Conservation (phyloP, 2,329 filamentous ascomycete genomes). For the Arthrobotrys pseudoclavata region DNA sequence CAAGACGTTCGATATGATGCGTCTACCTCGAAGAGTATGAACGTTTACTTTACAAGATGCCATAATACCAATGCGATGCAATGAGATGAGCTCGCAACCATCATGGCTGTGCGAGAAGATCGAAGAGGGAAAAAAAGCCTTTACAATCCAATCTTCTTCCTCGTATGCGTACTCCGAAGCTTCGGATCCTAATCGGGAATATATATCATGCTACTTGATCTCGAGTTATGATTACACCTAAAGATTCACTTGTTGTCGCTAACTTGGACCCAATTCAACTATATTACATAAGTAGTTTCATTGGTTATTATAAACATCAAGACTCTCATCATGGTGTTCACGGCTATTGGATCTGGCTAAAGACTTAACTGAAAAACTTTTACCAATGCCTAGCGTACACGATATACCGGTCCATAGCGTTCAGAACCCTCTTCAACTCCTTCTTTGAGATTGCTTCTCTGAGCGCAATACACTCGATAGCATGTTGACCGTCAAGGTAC, state of each 20-base stretch:
- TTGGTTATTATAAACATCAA: neutral
- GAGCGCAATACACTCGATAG: slow-evolving; percentile 88
- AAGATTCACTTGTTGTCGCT: neutral
- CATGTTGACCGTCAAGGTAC: slow-evolving; percentile 88
- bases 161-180: neutral
- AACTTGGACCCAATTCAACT: neutral
- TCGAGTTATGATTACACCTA: neutral
- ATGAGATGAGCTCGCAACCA: too few relatives aligned
- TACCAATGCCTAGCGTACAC: slow-evolving; percentile 78
- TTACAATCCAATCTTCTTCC: slow-evolving; percentile 1
- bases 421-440: slow-evolving; percentile 78
- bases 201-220: neutral
- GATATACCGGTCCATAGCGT: slow-evolving; percentile 77
- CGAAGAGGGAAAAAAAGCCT: neutral
- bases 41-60: too few relatives aligned
- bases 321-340: neutral
- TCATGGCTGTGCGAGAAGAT: neutral
- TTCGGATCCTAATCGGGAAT: slow-evolving; percentile 2
- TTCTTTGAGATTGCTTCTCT: slow-evolving; percentile 89
- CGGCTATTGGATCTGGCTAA: neutral
- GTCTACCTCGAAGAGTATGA: too few relatives aligned
- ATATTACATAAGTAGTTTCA: neutral
- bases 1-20: too few relatives aligned
- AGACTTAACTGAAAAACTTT: neutral
- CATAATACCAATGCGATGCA: too few relatives aligned